Evolutionary conservation across 495 filamentous ascomycete species (phyloP).

Genomic region (Aspergillus bridgeri): DNA sequence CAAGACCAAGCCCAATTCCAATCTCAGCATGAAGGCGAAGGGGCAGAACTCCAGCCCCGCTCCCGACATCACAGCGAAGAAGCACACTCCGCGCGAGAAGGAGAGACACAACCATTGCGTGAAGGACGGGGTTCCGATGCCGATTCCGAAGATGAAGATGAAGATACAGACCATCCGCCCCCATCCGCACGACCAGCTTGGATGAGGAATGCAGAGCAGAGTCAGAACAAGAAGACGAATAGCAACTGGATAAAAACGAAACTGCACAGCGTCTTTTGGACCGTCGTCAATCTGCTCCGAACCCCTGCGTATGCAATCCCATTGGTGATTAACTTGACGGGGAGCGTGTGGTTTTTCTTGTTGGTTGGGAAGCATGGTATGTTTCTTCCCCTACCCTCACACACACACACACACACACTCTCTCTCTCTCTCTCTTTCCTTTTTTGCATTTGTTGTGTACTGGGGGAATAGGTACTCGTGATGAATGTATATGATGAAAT

Average conservation of each 20-base stretch:
- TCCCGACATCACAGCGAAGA: constrained; percentile 9
- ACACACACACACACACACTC: no score
- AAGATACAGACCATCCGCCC: constrained; percentile 21
- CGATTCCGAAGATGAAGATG: constrained; percentile 1
- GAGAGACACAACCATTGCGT: background rate
- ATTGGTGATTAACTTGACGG: constrained; percentile 84
- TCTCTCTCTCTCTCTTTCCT: constrained; percentile 1
- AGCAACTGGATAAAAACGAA: constrained; percentile 50
- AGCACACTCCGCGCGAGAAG: background rate
- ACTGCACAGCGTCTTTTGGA: constrained; percentile 59
- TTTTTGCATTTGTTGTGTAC: constrained; percentile 1
- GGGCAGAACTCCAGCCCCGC: constrained; percentile 19
- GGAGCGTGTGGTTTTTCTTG: constrained; percentile 96
- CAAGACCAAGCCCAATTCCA: background rate
- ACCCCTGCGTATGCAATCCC: constrained; percentile 84
- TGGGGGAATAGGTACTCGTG: background rate
- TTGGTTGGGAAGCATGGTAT: constrained; percentile 87
- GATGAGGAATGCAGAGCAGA: constrained; percentile 23
- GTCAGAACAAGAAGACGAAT: background rate
- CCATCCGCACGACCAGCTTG: constrained; percentile 22
- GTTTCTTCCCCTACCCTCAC: constrained; percentile 34
- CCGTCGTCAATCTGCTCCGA: constrained; percentile 70
- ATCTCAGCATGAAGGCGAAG: constrained; percentile 2
- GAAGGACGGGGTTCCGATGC: background rate
- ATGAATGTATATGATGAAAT: no score